These are phyloP conservation scores for Plectosphaerella sp. DNA, from an alignment of 2,329 filamentous ascomycete species.

Conservation along the genomic window DNA sequence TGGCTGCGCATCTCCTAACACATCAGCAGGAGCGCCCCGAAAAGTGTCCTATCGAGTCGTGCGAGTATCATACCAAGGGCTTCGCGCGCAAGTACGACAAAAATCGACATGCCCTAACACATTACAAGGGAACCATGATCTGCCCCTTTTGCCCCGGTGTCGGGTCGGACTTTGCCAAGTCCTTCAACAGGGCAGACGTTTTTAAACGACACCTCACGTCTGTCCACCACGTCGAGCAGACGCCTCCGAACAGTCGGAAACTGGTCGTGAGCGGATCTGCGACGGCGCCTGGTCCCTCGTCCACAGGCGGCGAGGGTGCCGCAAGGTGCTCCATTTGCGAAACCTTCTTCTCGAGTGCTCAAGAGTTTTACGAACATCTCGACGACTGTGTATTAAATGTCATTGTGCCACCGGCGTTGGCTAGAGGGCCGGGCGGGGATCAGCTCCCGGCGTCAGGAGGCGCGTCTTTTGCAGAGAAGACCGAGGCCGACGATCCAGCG, in stretches of 20 bases:
- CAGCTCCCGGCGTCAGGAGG: not conserved
- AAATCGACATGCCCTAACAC: slow-evolving; percentile 91
- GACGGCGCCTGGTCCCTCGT: not conserved
- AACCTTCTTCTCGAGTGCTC: slow-evolving; percentile 73
- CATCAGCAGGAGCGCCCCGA: slow-evolving; percentile 91
- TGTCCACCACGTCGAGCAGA: slow-evolving; percentile 92
- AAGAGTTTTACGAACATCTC: slow-evolving; percentile 96
- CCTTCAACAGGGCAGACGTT: slow-evolving; percentile 93
- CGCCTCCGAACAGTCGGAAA: slow-evolving; percentile 83
- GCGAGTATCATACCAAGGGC: slow-evolving; percentile 90
- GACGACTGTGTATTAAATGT: slow-evolving; percentile 62
- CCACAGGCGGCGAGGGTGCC: slow-evolving; percentile 51
- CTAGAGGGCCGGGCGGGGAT: not conserved
- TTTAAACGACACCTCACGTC: slow-evolving; percentile 95
- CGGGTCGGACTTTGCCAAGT: slow-evolving; percentile 85
- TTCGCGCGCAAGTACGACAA: slow-evolving; percentile 98
- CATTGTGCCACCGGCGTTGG: slow-evolving; percentile 39
- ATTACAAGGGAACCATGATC: slow-evolving; percentile 97
- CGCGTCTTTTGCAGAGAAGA: not conserved
- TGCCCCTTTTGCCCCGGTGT: slow-evolving; percentile 93
- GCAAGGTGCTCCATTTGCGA: slow-evolving; percentile 82
- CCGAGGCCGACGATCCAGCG: too few species aligned
- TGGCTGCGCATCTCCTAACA: slow-evolving; percentile 90
- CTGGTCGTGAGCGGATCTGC: slow-evolving; percentile 39
- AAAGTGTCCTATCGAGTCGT: slow-evolving; percentile 90